Base-by-base conservation (phyloP, 2,329 filamentous ascomycete species). In the Zasmidium cellare region DNA sequence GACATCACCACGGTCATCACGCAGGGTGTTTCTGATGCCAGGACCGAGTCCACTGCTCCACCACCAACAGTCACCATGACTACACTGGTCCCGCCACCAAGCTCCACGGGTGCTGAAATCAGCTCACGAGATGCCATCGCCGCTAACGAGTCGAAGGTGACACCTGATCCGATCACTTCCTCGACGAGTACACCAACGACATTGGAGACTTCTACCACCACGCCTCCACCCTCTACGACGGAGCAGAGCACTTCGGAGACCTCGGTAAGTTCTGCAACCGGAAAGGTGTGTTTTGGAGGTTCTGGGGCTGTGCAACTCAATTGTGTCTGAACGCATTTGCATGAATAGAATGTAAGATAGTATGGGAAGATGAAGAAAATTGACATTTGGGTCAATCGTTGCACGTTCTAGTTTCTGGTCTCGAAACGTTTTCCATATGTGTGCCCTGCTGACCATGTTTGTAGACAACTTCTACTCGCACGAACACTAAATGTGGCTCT, bases 1-100 rank as follows among this genome's bases (percentile, higher is more conserved):
- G 64, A 61, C 20, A 66, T 61, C 38, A 48, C 62, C 22, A 60
- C 53, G 6, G 25, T 64, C 16, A 51, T 67, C 47, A 70, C 66
- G 28, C 35, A 41, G 16, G 35, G 35, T 18, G 35, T 14, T 41
- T 41, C 35, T 18, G 35, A 41, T 5, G n/a, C 35, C 7, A 41
- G 35, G 3, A 18, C 35, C 16, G 35, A 41, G 35, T 16, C 35
- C 35, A 41, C 12, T n/a, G 16, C 35, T 9, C 12, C 35, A 41
- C 35, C 16, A n/a, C 35, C 35, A 9, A 41, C 35, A 41, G 35
- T 41, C 16, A 41, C 35, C 5, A 14, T 41, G 12, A 41, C 35
- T 6, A 41, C 35, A 6, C 11, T 16, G 35, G 16, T 41, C 35
- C 35, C 35, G 16, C 35, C 35, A 41, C 35, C 35, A 41, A 14